Conservation (phyloP, 169 alveolate genomes). For the Cryptosporidium baileyi region DNA sequence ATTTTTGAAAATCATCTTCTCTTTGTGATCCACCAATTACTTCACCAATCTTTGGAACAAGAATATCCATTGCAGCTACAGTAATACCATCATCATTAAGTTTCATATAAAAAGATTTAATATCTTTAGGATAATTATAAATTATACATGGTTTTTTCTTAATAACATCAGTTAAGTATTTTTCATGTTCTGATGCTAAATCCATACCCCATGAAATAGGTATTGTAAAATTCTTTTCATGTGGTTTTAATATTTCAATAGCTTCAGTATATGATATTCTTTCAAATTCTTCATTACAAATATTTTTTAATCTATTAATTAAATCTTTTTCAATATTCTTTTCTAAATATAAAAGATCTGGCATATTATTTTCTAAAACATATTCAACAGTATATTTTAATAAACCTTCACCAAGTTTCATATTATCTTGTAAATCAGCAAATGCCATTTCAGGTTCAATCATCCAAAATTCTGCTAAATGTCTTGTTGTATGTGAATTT, state of each 20-base stretch:
- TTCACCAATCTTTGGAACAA: slow-evolving; percentile 98
- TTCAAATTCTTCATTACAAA: slow-evolving; percentile 87
- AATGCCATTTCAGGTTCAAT: slow-evolving; percentile 98
- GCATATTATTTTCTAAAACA: slow-evolving; percentile 89
- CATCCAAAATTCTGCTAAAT: slow-evolving; percentile 99
- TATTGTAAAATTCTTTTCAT: slow-evolving; percentile 70
- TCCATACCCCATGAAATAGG: slow-evolving; percentile 95
- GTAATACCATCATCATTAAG: slow-evolving; percentile 93
- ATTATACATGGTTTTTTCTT: slow-evolving; percentile 95
- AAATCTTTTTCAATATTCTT: slow-evolving; percentile 88
- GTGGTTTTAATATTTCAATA: slow-evolving; percentile 85
- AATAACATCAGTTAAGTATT: slow-evolving; percentile 93
- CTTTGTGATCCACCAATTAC: slow-evolving; percentile 98
- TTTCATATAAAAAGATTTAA: slow-evolving; percentile 96
- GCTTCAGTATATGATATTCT: slow-evolving; percentile 98
- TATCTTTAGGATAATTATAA: slow-evolving; percentile 97
- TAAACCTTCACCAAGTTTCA: slow-evolving; percentile 97
- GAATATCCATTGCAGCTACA: slow-evolving; percentile 97
- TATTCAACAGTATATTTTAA: slow-evolving; percentile 91
- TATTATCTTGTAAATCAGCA: slow-evolving; percentile 91
- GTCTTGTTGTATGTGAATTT: slow-evolving; percentile 95
- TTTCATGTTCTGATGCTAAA: slow-evolving; percentile 96
- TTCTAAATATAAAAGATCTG: slow-evolving; percentile 90
- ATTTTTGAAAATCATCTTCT: slow-evolving; percentile 94
- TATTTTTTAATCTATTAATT: slow-evolving; percentile 85